phyloP scores from a whole-genome alignment of 306 rosid genomes.

The Canavalia ensiformis region DNA sequence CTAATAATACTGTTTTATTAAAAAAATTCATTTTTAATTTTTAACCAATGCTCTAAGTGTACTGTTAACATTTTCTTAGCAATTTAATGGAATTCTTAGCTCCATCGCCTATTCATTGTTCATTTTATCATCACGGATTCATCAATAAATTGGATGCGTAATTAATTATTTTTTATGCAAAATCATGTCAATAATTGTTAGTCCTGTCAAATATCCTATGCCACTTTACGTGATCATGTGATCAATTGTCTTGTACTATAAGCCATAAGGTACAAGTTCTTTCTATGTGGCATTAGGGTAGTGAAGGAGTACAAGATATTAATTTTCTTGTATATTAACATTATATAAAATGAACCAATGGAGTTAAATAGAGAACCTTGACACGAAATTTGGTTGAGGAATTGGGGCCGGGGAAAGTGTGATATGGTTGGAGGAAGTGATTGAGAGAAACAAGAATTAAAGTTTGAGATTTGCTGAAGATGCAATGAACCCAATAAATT shows the following conservation, averaged over 20 bases:
- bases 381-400: neutral
- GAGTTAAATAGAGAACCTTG: neutral
- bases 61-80: no score
- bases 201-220: neutral
- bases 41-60: no score
- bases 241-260: neutral
- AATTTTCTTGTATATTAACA: neutral
- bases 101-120: neutral
- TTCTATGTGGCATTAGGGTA: neutral
- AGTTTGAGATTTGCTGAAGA: neutral
- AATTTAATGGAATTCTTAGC: neutral
- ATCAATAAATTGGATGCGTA: neutral
- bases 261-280: neutral
- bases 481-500: constrained; percentile 1
- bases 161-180: neutral
- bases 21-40: no score
- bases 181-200: constrained; percentile 2
- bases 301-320: neutral
- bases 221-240: neutral
- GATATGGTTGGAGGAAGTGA: neutral
- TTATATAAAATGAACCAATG: neutral
- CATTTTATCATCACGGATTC: neutral
- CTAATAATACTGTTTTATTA: no score
- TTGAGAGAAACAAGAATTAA: neutral
- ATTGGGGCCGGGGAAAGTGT: neutral